Conservation (phyloP, 768 basidiomycete species). For the Phylloporus scabripes region DNA sequence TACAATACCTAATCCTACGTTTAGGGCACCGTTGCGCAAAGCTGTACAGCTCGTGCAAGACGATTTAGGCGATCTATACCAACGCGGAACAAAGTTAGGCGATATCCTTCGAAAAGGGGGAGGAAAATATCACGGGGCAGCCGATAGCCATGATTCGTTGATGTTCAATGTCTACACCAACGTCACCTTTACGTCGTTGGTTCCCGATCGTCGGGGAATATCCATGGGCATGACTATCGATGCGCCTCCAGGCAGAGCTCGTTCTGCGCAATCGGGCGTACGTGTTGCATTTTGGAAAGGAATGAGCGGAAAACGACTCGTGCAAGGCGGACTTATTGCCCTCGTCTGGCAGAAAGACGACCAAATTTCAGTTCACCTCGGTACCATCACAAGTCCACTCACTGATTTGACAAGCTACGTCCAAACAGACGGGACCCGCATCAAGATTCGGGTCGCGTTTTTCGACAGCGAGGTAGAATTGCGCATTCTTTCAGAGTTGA, state of each 20-base stretch:
- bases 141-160: constrained; percentile 40
- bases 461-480: constrained; percentile 58
- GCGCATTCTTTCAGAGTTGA: constrained; percentile 36
- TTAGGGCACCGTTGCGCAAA: constrained; percentile 48
- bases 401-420: constrained; percentile 45
- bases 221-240: constrained; percentile 43
- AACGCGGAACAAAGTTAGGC: constrained; percentile 35
- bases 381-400: constrained; percentile 40
- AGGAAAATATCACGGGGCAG: constrained; percentile 50
- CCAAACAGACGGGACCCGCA: constrained; percentile 24
- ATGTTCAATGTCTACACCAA: constrained; percentile 63
- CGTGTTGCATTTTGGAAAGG: constrained; percentile 59
- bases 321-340: constrained; percentile 59
- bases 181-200: constrained; percentile 41
- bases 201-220: constrained; percentile 49
- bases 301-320: constrained; percentile 51
- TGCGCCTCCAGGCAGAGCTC: constrained; percentile 53
- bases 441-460: constrained; percentile 52
- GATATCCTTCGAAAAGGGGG: constrained; percentile 48
- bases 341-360: constrained; percentile 42
- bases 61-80: constrained; percentile 33
- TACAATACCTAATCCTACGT: background rate
- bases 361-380: constrained; percentile 46
- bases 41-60: constrained; percentile 45
- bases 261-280: constrained; percentile 31